These are phyloP conservation scores for Oemleria cerasiformis DNA, from an alignment of 306 rosid genomes.

Conservation along the genomic window DNA sequence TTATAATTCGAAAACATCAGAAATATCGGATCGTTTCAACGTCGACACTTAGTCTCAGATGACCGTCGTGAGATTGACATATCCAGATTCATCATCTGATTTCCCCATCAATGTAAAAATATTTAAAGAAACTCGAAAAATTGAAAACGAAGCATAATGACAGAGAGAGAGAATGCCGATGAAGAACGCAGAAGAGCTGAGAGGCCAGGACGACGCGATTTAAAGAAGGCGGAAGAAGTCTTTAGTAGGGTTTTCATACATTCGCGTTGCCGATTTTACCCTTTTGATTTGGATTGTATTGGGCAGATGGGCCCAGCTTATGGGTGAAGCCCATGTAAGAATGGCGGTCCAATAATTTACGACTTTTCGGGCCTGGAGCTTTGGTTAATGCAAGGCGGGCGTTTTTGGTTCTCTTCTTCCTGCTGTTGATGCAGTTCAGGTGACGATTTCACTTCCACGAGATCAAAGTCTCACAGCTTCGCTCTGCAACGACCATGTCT, in stretches of 20 bases:
- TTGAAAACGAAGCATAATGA: too few species aligned
- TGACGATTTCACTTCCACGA: background rate
- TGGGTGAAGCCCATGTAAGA: background rate
- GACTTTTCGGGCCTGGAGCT: background rate
- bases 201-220: background rate
- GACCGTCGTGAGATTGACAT: slow-evolving; percentile 58
- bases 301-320: background rate
- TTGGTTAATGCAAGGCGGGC: background rate
- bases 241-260: slow-evolving; percentile 16
- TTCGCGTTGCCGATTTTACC: background rate
- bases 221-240: too few species aligned
- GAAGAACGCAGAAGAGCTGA: background rate
- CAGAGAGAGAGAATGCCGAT: too few species aligned
- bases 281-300: background rate
- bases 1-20: slow-evolving; percentile 28
- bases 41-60: slow-evolving; percentile 42
- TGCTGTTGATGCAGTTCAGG: background rate
- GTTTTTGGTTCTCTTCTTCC: background rate
- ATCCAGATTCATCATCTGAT: slow-evolving; percentile 50
- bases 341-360: background rate
- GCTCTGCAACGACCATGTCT: slow-evolving; percentile 36
- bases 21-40: slow-evolving; percentile 42
- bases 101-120: background rate
- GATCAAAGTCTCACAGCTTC: background rate
- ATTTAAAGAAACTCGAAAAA: too few species aligned